phyloP scores from a whole-genome alignment of 1,139 yeast genomes.

The Lodderomyces orthopsilosis region DNA sequence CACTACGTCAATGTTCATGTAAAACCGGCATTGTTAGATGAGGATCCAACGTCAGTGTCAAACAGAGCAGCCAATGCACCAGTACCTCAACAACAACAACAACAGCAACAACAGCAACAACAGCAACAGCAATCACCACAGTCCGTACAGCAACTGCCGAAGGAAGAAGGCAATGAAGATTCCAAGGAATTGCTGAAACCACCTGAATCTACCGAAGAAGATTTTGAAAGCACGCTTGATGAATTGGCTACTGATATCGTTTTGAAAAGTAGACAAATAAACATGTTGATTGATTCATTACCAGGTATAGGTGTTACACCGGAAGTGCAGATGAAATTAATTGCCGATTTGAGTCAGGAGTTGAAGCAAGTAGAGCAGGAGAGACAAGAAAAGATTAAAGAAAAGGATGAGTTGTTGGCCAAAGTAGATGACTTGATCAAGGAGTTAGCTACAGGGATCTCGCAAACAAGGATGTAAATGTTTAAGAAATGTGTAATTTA shows the following conservation, averaged over 20 bases:
- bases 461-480: slow-evolving; percentile 26
- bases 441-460: slow-evolving; percentile 56
- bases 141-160: slow-evolving; percentile 8
- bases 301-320: slow-evolving; percentile 93
- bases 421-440: slow-evolving; percentile 71
- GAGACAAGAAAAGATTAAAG: slow-evolving; percentile 54
- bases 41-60: slow-evolving; percentile 35
- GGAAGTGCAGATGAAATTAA: slow-evolving; percentile 63
- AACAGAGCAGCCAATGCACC: slow-evolving; percentile 48
- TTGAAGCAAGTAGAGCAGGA: slow-evolving; percentile 60
- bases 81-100: slow-evolving; percentile 36
- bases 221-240: slow-evolving; percentile 57
- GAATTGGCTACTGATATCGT: slow-evolving; percentile 83
- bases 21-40: slow-evolving; percentile 39
- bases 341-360: slow-evolving; percentile 62
- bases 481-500: neutral
- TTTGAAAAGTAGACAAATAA: slow-evolving; percentile 80
- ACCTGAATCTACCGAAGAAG: slow-evolving; percentile 27
- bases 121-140: slow-evolving; percentile 9
- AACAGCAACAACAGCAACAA: slow-evolving; percentile 14
- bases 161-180: neutral
- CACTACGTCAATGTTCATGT: slow-evolving; percentile 68
- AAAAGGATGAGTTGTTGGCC: slow-evolving; percentile 62
- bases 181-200: neutral
- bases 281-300: slow-evolving; percentile 78